phyloP scores from a whole-genome alignment of 2,329 filamentous ascomycete genomes.

The Chaetomiaceae sp. region DNA sequence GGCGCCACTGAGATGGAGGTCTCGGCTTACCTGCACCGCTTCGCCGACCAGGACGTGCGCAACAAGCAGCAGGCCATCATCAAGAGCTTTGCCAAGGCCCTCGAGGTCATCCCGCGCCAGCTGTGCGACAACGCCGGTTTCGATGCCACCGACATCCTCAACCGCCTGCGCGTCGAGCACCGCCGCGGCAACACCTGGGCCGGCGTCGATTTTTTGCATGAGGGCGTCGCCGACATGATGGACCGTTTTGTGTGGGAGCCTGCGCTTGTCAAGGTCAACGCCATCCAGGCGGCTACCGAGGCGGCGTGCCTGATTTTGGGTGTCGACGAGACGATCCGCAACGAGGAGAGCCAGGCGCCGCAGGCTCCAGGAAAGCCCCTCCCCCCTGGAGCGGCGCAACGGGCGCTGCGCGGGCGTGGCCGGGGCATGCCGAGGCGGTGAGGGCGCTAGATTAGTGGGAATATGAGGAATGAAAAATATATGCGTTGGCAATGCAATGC shows the following conservation, averaged over 20 bases:
- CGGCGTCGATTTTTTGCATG: constrained; percentile 88
- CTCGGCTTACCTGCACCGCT: constrained; percentile 86
- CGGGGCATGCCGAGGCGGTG: constrained; percentile 85
- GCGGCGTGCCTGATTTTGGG: constrained; percentile 91
- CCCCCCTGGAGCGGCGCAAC: constrained; percentile 78
- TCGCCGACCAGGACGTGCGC: constrained; percentile 84
- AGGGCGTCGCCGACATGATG: constrained; percentile 92
- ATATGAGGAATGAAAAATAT: constrained; percentile 4
- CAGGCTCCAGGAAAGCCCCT: constrained; percentile 72
- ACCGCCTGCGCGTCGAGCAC: constrained; percentile 93
- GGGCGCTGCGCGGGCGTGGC: constrained; percentile 75
- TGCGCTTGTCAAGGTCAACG: constrained; percentile 91
- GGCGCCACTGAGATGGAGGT: constrained; percentile 96
- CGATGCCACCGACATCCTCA: constrained; percentile 95
- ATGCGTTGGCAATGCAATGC: background rate
- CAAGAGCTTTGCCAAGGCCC: constrained; percentile 94
- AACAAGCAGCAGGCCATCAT: constrained; percentile 97
- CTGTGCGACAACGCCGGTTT: constrained; percentile 98
- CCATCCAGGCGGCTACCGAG: constrained; percentile 91
- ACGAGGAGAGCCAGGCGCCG: constrained; percentile 84
- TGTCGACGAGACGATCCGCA: constrained; percentile 97
- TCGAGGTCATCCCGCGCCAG: constrained; percentile 94
- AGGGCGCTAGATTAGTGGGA: constrained; percentile 8
- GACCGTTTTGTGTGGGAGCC: constrained; percentile 97
- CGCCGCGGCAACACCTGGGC: constrained; percentile 89